Evolutionary conservation across 495 filamentous ascomycete species (phyloP), one percentile per base, ranked within the genome.

Genomic region (Tuber aestivum): DNA sequence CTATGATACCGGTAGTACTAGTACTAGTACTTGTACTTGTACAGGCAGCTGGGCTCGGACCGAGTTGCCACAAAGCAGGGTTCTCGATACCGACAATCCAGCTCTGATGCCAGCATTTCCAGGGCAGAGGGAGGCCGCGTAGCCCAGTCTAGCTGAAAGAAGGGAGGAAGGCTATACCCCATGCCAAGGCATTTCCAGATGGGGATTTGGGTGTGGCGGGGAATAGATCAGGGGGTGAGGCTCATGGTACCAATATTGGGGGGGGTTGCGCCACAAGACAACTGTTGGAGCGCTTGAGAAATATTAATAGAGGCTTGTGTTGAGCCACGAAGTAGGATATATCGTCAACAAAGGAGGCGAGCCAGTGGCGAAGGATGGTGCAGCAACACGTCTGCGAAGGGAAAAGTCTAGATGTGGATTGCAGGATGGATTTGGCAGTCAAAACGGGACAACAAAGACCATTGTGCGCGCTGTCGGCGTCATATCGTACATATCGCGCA

Each of bases 311-410:
- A 32, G n/a, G 10, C 56, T 32, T 65, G 56, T 65, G 56, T 65
- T 65, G 56, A 65, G 56, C 56, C 56, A 65, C 56, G 56, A 65
- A 65, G 56, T 65, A n/a, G n/a, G n/a, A n/a, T n/a, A n/a, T n/a
- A 35, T 35, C 32, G 56, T 65, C 0, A 35, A 16, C 56, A 16
- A 14, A 65, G 56, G 5, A 18, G 35, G 56, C 7, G 56, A 65
- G 35, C 56, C 56, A 20, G 14, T 27, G 8, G 3, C 27, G 50
- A n/a, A 56, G 14, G 50, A 32, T 65, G 6, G 27, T 14, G 27
- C 6, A 35, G 56, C 56, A 65, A 65, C 56, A 65, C 14, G 56
- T 65, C 56, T 32, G 56, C 14, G 56, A 65, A 61, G 32, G 14
- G 32, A 35, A 65, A 35, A 35, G 27, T 65, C 56, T 35, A 18